Evolutionary conservation across 2,329 filamentous ascomycete species (phyloP), one percentile per base, ranked within the genome.

Genomic region (Amauroascus verrucosus): DNA sequence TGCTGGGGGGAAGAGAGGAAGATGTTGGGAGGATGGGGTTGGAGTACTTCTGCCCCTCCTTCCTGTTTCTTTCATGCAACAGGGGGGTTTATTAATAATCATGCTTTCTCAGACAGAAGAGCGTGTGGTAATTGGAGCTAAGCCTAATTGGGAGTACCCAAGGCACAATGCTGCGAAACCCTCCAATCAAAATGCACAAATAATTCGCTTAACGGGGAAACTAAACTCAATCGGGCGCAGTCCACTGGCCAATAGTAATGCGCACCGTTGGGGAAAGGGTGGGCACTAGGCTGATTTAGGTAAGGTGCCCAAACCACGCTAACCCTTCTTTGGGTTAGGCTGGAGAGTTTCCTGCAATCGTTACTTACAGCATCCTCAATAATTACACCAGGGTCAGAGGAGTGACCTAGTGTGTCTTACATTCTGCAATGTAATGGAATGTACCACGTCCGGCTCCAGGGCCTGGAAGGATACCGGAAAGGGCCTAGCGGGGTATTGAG

Each of bases 381-480:
- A n/a, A 18, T n/a, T 26, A 45, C 9, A 30, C 32, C 13, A 47
- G 44, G 30, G 14, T 14, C 9, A 20, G 44, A 22, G 6, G 28
- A 37, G 50, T 37, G 49, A 51, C 49, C 16, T 45, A 1, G 49
- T 24, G 30, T 18, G 50, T 52, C 50, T 16, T 28, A 40, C 51
- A 48, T 8, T 47, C 43, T 48, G 51, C 51, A 20, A 33, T 33
- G 51, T 35, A 43, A 43, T 22, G 24, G 37, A 24, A 51, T 11
- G 48, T 51, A 51, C 33, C 51, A 37, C 13, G 20, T 33, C 16
- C n/a, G 13, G 16, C n/a, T 7, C 24, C 20, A 20, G 24, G 33
- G 44, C 44, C 51, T 47, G 50, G 41, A 53, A 53, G 41, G 20
- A 8, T 46, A 30, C 50, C 43, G 41, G 3, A 53, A 41, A 24